A percentile compares a stretch with the other conserved stretches of the same genome.
Conservation (phyloP, 768 basidiomycete genomes). For the Leucocoprinus sp. region DNA sequence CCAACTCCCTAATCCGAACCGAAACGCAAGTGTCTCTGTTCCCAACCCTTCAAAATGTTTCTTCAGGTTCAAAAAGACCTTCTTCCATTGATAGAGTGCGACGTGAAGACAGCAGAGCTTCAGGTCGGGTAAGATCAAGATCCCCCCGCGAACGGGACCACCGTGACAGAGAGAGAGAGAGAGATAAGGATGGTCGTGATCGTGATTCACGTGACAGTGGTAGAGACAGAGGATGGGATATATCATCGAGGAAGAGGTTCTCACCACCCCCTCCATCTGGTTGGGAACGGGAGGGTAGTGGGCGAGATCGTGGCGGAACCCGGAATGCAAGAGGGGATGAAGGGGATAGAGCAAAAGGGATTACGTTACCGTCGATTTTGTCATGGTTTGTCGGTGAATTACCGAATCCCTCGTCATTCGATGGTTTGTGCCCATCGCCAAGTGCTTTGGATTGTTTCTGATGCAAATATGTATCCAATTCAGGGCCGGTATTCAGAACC, state of each 20-base stretch:
- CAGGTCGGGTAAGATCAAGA: conserved; percentile 20
- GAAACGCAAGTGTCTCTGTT: conserved; percentile 28
- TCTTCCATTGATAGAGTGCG: conserved; percentile 30
- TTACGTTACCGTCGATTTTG: conserved; percentile 47
- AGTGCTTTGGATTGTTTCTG: not conserved
- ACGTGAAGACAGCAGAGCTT: conserved; percentile 20
- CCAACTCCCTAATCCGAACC: conserved; percentile 20
- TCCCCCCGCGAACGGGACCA: conserved; percentile 18
- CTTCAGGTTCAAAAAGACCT: conserved; percentile 22
- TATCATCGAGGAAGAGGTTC: conserved; percentile 40
- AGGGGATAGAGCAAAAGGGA: conserved; percentile 22
- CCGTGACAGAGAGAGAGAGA: conserved; percentile 13
- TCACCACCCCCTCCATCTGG: conserved; percentile 34
- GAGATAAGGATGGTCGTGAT: conserved; percentile 3
- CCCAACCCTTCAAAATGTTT: conserved; percentile 13
- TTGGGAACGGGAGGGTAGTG: conserved; percentile 32
- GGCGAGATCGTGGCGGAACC: conserved; percentile 15
- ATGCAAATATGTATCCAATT: conserved; percentile 1
- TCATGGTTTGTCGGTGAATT: conserved; percentile 82
- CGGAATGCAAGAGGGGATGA: conserved; percentile 21
- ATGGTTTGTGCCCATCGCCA: conserved; percentile 48
- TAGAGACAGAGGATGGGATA: conserved; percentile 25
- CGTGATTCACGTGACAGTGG: conserved; percentile 13
- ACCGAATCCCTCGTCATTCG: conserved; percentile 66
- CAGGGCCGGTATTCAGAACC: conserved; percentile 84